Evolutionary conservation across 169 alveolate genomes (phyloP).

Genomic region (Plasmodium reichenowi): DNA sequence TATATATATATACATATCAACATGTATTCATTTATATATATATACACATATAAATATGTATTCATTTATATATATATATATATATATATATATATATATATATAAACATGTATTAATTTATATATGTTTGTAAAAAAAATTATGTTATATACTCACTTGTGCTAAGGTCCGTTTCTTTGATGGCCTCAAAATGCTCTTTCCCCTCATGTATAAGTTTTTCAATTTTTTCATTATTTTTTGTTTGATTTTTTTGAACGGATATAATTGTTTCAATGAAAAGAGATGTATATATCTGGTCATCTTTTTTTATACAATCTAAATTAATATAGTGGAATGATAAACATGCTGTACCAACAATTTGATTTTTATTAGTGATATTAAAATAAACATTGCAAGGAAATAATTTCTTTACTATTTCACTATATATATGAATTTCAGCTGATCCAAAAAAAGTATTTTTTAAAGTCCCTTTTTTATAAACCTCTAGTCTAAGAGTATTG

Average conservation of each 20-base stretch:
- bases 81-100: neutral
- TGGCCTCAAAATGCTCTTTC: conserved; percentile 43
- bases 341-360: conserved; percentile 52
- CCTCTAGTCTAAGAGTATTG: conserved; percentile 27
- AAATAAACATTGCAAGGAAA: conserved; percentile 51
- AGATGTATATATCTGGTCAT: conserved; percentile 63
- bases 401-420: conserved; percentile 46
- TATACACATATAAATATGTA: too few species aligned
- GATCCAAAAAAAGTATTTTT: conserved; percentile 66
- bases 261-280: conserved; percentile 61
- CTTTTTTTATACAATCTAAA: conserved; percentile 64
- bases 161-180: conserved; percentile 55
- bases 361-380: conserved; percentile 51
- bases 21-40: neutral
- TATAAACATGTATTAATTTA: neutral
- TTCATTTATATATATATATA: too few species aligned
- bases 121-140: neutral
- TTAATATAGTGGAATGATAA: conserved; percentile 59
- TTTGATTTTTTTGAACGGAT: conserved; percentile 62
- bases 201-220: conserved; percentile 60
- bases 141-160: conserved; percentile 22
- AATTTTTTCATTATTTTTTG: conserved; percentile 36
- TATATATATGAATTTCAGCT: conserved; percentile 57
- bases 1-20: neutral
- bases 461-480: conserved; percentile 63